These are phyloP conservation scores for Termitomyces eurrhizus DNA, from an alignment of 768 basidiomycete genomes.

Conservation along the genomic window DNA sequence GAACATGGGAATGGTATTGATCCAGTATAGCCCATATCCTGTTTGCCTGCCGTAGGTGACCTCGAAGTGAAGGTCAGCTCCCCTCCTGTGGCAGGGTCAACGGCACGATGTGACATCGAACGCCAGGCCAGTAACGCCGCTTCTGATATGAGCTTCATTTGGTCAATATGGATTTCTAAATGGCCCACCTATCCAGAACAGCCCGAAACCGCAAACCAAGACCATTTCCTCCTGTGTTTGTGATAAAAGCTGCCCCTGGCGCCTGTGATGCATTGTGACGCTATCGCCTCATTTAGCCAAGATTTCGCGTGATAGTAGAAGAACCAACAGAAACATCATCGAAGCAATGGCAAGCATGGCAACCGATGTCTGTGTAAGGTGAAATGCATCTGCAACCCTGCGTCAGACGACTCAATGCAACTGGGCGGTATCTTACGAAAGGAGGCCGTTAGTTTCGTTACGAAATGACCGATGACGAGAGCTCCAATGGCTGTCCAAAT, in stretches of 20 bases:
- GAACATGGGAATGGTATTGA: conserved; percentile 49
- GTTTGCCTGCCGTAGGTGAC: conserved; percentile 5
- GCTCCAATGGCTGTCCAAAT: conserved; percentile 39
- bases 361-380: conserved; percentile 70
- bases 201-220: conserved; percentile 64
- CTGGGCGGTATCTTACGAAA: conserved; percentile 30
- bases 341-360: conserved; percentile 64
- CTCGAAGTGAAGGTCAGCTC: conserved; percentile 13
- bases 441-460: conserved; percentile 47
- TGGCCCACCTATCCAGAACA: conserved; percentile 73
- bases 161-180: neutral
- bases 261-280: conserved; percentile 63
- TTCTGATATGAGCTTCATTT: conserved; percentile 15
- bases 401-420: neutral
- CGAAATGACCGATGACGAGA: conserved; percentile 44
- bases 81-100: conserved; percentile 19
- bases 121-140: conserved; percentile 43
- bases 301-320: neutral
- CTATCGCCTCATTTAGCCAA: conserved; percentile 29
- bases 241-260: conserved; percentile 57
- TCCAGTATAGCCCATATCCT: conserved; percentile 17
- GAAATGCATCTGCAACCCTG: conserved; percentile 47
- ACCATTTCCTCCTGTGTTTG: conserved; percentile 72
- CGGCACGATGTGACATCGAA: conserved; percentile 28
- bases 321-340: conserved; percentile 60